Evolutionary conservation across 2,329 filamentous ascomycete species (phyloP), one percentile per base, ranked within the genome.

Genomic region (Pestalotiopsis sp.): DNA sequence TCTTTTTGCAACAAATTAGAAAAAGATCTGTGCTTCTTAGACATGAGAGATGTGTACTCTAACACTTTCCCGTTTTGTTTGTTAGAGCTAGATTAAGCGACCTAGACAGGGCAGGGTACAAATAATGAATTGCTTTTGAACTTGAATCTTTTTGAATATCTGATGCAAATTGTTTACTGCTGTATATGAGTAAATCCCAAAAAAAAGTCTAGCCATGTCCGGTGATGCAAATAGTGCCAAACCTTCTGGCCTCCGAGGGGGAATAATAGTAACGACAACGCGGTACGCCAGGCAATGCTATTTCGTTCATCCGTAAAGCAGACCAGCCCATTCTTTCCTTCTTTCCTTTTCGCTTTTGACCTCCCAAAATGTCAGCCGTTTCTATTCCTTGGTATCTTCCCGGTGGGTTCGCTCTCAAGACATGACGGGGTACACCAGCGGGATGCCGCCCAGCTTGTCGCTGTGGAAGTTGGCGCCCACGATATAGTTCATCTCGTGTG

Each of bases 51-150:
- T 23, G 20, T 65, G 41, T 58, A 65, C 12, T 36, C 27, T 36
- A 36, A n/a, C 17, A 17, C n/a, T 36, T 39, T 39, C 39, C 12
- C 31, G 23, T 9, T 52, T 66, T 58, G n/a, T 67, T 61, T 69
- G 62, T 49, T 67, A 60, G 66, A 64, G 23, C 60, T 69, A 69
- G 68, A 69, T 39, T 69, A 63, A 63, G 67, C 27, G 64, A 60
- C 27, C 66, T 70, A 69, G 68, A 70, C 59, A 61, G 64, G 31
- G 31, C 27, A 41, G 38, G 59, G 7, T n/a, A 62, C 31, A 39
- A 59, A 62, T 62, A 52, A 52, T 52, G 45, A 52, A 52, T n/a
- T 52, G 45, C 45, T 52, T 23, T 52, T 52, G 17, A 52, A 52
- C 20, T 52, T n/a, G 7, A 52, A 20, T 23, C 14, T n/a, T 52